Conservation (phyloP, 371 early-diverging fungal genomes). For the Encephalitozoon cuniculi region DNA sequence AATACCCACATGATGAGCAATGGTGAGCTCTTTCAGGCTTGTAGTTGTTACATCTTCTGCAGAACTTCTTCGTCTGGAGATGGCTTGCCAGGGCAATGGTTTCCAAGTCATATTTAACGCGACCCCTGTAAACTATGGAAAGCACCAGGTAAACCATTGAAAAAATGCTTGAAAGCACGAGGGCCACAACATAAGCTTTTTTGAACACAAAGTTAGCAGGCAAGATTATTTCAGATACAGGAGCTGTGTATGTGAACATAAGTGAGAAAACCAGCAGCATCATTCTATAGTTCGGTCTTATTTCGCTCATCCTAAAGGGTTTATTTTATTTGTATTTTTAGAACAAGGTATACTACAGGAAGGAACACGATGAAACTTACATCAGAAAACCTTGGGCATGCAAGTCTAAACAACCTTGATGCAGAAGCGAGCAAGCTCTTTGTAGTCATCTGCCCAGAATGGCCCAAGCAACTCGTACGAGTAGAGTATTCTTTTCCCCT, state of each 20-base stretch:
- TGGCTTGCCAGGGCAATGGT: background rate
- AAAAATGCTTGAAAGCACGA: background rate
- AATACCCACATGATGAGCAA: conserved; percentile 82
- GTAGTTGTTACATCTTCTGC: conserved; percentile 64
- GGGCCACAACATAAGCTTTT: background rate
- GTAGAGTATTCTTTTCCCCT: background rate
- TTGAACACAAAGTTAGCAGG: background rate
- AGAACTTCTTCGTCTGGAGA: conserved; percentile 41
- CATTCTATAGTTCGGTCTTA: background rate
- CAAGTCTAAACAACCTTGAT: background rate
- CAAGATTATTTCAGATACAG: background rate
- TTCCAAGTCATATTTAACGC: background rate
- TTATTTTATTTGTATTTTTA: conserved; percentile 1
- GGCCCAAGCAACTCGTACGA: conserved; percentile 6
- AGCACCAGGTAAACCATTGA: background rate
- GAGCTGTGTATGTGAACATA: background rate
- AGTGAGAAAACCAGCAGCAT: background rate
- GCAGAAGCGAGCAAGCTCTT: background rate
- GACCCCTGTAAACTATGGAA: conserved; percentile 3
- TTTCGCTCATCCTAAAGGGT: background rate
- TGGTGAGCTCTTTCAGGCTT: conserved; percentile 90
- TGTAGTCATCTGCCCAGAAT: conserved; percentile 5
- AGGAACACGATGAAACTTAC: background rate
- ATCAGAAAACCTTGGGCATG: background rate
- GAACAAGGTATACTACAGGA: background rate